Evolutionary conservation across 176 grass and related monocot genomes (phyloP).

Genomic region (Oryza punctata): DNA sequence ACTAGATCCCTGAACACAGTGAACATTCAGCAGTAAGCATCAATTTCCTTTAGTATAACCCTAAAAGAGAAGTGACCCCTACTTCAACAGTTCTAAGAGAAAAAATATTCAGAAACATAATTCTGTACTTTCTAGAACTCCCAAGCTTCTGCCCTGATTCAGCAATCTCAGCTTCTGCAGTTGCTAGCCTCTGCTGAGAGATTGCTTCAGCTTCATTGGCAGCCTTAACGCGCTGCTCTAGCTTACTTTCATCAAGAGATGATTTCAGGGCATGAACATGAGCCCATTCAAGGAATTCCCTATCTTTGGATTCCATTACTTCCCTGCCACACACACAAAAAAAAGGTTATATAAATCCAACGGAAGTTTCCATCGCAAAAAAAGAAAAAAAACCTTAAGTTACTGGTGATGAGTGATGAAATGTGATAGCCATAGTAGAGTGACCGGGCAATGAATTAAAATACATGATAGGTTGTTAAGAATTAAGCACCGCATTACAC

Average conservation of each 20-base stretch:
- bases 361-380: not conserved
- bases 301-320: constrained; percentile 68
- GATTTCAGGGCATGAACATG: constrained; percentile 68
- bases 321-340: constrained; percentile 60
- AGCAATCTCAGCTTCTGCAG: constrained; percentile 89
- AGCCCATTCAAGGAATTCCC: constrained; percentile 79
- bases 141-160: constrained; percentile 83
- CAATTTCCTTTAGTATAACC: constrained; percentile 22
- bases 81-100: constrained; percentile 28
- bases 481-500: not conserved
- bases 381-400: not conserved
- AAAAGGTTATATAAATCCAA: not conserved
- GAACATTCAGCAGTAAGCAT: constrained; percentile 31
- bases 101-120: constrained; percentile 6
- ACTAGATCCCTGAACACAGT: constrained; percentile 50
- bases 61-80: constrained; percentile 13
- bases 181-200: constrained; percentile 82
- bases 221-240: constrained; percentile 86
- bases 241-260: constrained; percentile 86
- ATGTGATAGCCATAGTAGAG: not conserved
- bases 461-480: not conserved
- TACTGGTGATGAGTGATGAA: not conserved
- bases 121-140: constrained; percentile 59
- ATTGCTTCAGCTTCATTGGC: constrained; percentile 96
- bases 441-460: not conserved